phyloP scores from a whole-genome alignment of 2,329 filamentous ascomycete genomes.

The Dendrostoma leiphaemia region DNA sequence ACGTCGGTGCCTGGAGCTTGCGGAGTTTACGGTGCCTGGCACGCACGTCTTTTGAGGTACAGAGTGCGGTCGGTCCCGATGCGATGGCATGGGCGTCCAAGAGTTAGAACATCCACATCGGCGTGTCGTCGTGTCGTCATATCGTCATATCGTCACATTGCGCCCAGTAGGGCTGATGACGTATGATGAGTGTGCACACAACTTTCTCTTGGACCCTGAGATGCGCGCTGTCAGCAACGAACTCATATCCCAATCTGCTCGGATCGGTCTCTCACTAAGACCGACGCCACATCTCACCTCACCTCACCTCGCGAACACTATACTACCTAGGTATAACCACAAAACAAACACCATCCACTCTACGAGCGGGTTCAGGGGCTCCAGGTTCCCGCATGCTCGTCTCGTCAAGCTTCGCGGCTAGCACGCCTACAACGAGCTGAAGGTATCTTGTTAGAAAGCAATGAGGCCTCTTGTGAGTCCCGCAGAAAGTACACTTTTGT shows the following conservation, averaged over 20 bases:
- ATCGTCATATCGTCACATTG: background rate
- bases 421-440: slow-evolving; percentile 8
- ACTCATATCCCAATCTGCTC: background rate
- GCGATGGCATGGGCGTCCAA: too few relatives aligned
- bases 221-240: too few relatives aligned
- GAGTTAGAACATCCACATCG: too few relatives aligned
- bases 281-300: background rate
- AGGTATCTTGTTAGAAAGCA: background rate
- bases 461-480: slow-evolving; percentile 15
- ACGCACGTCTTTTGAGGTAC: too few relatives aligned
- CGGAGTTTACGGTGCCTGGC: too few relatives aligned
- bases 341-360: too few relatives aligned
- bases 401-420: background rate
- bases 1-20: too few relatives aligned
- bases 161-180: slow-evolving; percentile 4
- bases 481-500: slow-evolving; percentile 5
- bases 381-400: background rate
- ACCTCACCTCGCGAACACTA: background rate
- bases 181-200: slow-evolving; percentile 4
- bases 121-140: too few relatives aligned
- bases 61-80: too few relatives aligned
- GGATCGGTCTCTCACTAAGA: background rate
- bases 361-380: background rate
- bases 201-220: background rate
- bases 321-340: too few relatives aligned